Evolutionary conservation across 2,329 filamentous ascomycete species (phyloP), one percentile per base, ranked within the genome.

Genomic region (Penicillium sp.): DNA sequence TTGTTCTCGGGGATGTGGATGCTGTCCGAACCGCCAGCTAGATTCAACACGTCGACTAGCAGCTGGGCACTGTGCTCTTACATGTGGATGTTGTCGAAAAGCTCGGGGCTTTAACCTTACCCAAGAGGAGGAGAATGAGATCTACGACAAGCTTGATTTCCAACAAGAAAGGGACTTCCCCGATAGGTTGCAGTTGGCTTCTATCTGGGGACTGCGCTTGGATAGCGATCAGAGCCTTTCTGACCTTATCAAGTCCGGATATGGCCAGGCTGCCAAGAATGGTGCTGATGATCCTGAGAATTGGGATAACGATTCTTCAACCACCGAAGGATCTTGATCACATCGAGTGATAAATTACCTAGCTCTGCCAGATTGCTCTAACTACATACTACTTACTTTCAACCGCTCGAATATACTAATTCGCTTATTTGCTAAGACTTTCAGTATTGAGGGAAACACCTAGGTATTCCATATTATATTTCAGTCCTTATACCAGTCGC

Each of bases 31-130:
- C 6, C 38, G 31, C 18, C 11, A 37, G 30, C 31, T 25, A 14
- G 11, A 18, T 40, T 18, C 33, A 16, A 12, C 30, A 25, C 14
- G 12, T n/a, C 14, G 10, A 39, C 19, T 47, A 28, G 36, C 27
- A 36, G 33, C 18, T 10, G 46, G 46, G 12, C 46, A 49, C 31
- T 42, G 46, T 33, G 34, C 46, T 13, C 29, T 49, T 33, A 14
- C 28, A 31, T 49, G 38, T 31, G 19, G 22, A 29, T 49, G 46
- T 41, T 49, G 46, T 13, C 19, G 18, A 22, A 13, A 12, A 38
- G n/a, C 16, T n/a, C 31, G 46, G 12, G 30, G 39, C 13, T 49
- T 49, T 36, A 39, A 37, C 2, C 22, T 39, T 14, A 28, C 13
- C 12, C n/a, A 3, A 28, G 37, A 39, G 13, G 12, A 39, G 14